Percentiles rank a stretch among this genome's conserved stretches.
phyloP scores from a whole-genome alignment of 164 flowering plant species.

The Chloranthus sessilifolius region DNA sequence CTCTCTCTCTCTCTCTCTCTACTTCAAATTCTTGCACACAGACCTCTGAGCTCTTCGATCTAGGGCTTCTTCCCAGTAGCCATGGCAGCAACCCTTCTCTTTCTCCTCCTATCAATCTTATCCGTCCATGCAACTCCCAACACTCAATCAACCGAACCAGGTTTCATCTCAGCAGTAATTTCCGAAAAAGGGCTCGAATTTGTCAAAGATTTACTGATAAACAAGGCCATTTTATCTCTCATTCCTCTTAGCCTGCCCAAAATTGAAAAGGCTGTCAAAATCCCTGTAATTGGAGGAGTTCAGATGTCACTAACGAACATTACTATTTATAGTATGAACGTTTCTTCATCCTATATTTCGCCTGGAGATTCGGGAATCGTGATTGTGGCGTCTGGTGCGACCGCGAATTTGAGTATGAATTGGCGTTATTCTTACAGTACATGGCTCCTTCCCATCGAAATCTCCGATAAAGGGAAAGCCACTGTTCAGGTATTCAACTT shows the following conservation, averaged over 20 bases:
- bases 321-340: slow-evolving; percentile 41
- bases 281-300: slow-evolving; percentile 68
- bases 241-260: slow-evolving; percentile 56
- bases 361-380: slow-evolving; percentile 57
- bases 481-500: slow-evolving; percentile 48
- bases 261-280: slow-evolving; percentile 37
- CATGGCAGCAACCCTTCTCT: too few relatives aligned
- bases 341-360: slow-evolving; percentile 39
- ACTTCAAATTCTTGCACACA: too few relatives aligned
- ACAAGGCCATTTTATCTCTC: slow-evolving; percentile 50
- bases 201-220: slow-evolving; percentile 51
- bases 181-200: slow-evolving; percentile 72
- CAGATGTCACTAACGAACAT: slow-evolving; percentile 45
- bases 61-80: too few relatives aligned
- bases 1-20: too few relatives aligned
- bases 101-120: slow-evolving; percentile 18
- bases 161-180: slow-evolving; percentile 43
- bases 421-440: slow-evolving; percentile 70
- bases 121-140: slow-evolving; percentile 23
- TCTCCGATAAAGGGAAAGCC: slow-evolving; percentile 69
- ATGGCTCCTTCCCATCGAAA: slow-evolving; percentile 53
- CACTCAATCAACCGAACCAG: slow-evolving; percentile 23
- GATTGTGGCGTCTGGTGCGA: slow-evolving; percentile 60
- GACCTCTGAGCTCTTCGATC: too few relatives aligned
- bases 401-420: slow-evolving; percentile 62